Evolutionary conservation across 225 moss, liverwort and hornwort genomes (phyloP).

Genomic region (Pseudoscleropodium purum): DNA sequence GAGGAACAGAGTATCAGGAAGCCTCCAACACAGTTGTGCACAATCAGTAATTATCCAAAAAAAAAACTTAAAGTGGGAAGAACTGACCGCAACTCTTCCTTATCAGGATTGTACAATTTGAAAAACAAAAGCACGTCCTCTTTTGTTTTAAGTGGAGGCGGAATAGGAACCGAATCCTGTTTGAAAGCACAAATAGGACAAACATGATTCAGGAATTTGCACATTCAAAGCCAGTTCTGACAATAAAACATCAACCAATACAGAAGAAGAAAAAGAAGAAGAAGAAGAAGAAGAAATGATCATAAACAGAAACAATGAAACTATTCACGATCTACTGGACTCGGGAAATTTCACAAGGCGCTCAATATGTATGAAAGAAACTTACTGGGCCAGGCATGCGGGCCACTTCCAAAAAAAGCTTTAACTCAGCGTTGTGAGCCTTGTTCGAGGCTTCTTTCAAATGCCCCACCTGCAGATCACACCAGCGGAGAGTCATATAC

Average conservation of each 20-base stretch:
- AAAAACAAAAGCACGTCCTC: conserved; percentile 57
- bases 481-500: background rate
- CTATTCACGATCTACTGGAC: background rate
- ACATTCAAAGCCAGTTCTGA: background rate
- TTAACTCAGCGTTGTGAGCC: conserved; percentile 96
- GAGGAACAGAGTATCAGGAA: background rate
- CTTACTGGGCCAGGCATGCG: conserved; percentile 30
- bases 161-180: conserved; percentile 36
- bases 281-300: background rate
- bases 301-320: background rate
- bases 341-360: background rate
- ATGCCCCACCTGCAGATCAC: conserved; percentile 70
- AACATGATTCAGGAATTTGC: background rate
- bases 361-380: background rate
- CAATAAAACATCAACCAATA: background rate
- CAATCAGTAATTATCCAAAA: background rate
- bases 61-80: background rate
- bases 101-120: conserved; percentile 61
- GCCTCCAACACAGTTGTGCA: background rate
- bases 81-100: conserved; percentile 43
- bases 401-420: conserved; percentile 94
- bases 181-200: background rate
- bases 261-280: background rate
- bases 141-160: conserved; percentile 49
- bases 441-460: conserved; percentile 98